Conservation (phyloP, 2,329 filamentous ascomycete species). For the Apiospora phragmitis region DNA sequence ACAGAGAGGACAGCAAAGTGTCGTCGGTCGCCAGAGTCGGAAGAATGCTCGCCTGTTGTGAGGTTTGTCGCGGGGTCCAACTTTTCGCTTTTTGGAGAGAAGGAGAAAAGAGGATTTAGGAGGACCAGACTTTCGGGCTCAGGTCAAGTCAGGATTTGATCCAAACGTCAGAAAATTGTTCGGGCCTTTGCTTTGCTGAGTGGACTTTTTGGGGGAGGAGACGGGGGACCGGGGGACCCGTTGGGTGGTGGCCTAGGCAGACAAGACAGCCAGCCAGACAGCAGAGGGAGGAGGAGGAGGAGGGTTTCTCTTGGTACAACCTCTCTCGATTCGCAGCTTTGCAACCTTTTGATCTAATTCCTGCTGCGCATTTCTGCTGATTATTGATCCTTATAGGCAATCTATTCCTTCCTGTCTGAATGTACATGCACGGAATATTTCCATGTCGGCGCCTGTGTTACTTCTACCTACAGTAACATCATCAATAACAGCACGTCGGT, state of each 20-base stretch:
- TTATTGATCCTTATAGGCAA: not conserved
- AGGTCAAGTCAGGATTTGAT: constrained; percentile 6
- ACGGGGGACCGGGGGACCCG: constrained; percentile 2
- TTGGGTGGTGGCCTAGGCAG: constrained; percentile 2
- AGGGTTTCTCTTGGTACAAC: not conserved
- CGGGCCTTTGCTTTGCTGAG: constrained; percentile 7
- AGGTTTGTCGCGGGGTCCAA: constrained; percentile 9
- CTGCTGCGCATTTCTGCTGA: not conserved
- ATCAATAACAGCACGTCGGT: too few relatives aligned
- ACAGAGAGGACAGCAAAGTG: not conserved
- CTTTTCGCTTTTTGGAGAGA: constrained; percentile 10
- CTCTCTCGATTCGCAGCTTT: not conserved
- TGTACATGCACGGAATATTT: too few relatives aligned
- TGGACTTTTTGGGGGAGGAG: constrained; percentile 6
- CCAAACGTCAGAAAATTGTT: constrained; percentile 7
- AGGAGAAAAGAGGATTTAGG: constrained; percentile 6
- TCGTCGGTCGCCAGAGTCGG: constrained; percentile 8
- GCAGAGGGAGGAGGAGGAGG: not conserved
- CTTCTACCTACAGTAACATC: too few relatives aligned
- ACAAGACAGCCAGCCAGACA: constrained; percentile 1
- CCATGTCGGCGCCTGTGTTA: too few relatives aligned
- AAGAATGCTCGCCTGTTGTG: constrained; percentile 9
- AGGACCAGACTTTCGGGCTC: constrained; percentile 9
- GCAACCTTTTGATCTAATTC: not conserved
- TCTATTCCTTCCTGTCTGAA: too few relatives aligned